These are phyloP conservation scores for Mycothermus thermophilus DNA, from an alignment of 495 filamentous ascomycete genomes.

Conservation along the genomic window DNA sequence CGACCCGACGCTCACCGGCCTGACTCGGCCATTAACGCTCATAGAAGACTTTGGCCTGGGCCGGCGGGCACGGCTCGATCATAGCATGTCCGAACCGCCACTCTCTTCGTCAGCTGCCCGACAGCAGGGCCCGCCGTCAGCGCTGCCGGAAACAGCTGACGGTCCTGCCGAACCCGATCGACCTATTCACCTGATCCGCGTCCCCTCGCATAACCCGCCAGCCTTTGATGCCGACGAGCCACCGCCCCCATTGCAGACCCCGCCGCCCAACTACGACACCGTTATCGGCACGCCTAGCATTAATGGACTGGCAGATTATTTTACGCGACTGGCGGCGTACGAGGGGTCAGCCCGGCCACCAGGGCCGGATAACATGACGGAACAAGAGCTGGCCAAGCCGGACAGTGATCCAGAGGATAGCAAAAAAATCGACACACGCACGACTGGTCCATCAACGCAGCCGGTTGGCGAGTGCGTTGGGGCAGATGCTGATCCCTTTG, in stretches of 20 bases:
- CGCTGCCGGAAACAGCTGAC: conserved; percentile 5
- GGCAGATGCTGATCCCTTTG: neutral
- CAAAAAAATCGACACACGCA: neutral
- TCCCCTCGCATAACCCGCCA: conserved; percentile 80
- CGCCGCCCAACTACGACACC: conserved; percentile 75
- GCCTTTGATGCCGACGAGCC: conserved; percentile 78
- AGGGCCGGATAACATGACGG: neutral
- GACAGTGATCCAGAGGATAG: conserved; percentile 6
- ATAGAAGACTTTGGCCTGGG: conserved; percentile 13
- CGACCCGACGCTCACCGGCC: conserved; percentile 22
- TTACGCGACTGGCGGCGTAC: conserved; percentile 42
- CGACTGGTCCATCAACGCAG: neutral
- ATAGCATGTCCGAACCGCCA: conserved; percentile 15
- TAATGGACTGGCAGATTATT: conserved; percentile 85
- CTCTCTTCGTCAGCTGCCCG: conserved; percentile 4
- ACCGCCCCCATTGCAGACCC: conserved; percentile 44
- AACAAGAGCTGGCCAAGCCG: neutral
- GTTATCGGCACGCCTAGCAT: conserved; percentile 69
- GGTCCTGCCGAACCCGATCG: conserved; percentile 25
- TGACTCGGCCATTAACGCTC: conserved; percentile 12
- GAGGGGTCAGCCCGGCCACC: conserved; percentile 28
- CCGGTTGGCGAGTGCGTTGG: neutral
- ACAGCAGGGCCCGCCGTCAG: conserved; percentile 7
- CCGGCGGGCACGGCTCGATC: conserved; percentile 14
- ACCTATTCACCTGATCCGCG: conserved; percentile 82